These are phyloP conservation scores for Trichoderma pleuroti DNA, from an alignment of 2,329 filamentous ascomycete genomes.

Conservation along the genomic window DNA sequence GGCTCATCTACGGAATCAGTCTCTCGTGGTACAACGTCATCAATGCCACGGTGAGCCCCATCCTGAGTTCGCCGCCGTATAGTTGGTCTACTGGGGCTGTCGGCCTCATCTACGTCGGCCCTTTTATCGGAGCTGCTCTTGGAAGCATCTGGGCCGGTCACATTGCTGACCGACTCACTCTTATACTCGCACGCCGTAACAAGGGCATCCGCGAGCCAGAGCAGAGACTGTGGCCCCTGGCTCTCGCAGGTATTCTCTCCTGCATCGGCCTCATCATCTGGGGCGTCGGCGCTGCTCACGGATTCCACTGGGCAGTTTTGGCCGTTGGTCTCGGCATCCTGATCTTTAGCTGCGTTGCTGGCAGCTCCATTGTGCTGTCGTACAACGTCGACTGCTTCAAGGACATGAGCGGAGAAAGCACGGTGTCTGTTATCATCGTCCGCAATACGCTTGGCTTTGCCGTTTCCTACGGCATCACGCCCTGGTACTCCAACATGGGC, in stretches of 20 bases:
- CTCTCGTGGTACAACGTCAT: neutral
- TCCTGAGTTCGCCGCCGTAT: neutral
- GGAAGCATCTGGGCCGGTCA: slow-evolving; percentile 21
- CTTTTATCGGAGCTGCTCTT: slow-evolving; percentile 26
- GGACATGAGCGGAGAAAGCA: neutral
- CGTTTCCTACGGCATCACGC: neutral
- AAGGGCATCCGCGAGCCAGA: slow-evolving; percentile 35
- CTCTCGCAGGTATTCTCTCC: slow-evolving; percentile 37
- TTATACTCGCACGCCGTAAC: slow-evolving; percentile 33
- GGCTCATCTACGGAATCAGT: neutral
- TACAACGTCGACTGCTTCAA: neutral
- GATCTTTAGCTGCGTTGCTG: neutral
- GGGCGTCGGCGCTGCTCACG: slow-evolving; percentile 41
- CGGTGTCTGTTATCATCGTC: neutral
- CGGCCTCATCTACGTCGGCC: slow-evolving; percentile 20
- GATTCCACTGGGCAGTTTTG: slow-evolving; percentile 35
- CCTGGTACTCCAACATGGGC: neutral
- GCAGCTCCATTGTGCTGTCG: neutral
- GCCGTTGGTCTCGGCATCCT: slow-evolving; percentile 31
- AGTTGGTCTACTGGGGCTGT: neutral
- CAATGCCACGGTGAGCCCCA: neutral
- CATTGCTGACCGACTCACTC: slow-evolving; percentile 32
- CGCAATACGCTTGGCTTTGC: neutral
- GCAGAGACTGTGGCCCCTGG: slow-evolving; percentile 33
- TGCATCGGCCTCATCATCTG: slow-evolving; percentile 43